Conservation (phyloP, 257 asterid species). For the Buddleja alternifolia region DNA sequence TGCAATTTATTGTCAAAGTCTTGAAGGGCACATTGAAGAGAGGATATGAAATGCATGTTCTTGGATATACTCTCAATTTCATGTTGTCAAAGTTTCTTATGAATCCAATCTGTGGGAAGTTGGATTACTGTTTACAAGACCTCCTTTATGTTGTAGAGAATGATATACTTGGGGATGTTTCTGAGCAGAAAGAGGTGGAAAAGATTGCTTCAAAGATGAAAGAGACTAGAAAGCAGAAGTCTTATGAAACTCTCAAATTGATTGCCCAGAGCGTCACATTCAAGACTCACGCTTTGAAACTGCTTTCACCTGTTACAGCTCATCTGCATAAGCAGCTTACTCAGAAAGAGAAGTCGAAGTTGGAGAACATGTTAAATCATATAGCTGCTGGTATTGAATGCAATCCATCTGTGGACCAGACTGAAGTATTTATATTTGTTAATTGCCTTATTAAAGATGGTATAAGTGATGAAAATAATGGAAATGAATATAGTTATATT, state of each 20-base stretch:
- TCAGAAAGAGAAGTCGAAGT: conserved; percentile 67
- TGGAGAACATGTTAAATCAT: conserved; percentile 79
- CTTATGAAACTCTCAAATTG: conserved; percentile 83
- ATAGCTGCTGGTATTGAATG: conserved; percentile 77
- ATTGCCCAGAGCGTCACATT: conserved; percentile 80
- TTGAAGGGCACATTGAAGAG: conserved; percentile 74
- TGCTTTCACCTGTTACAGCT: conserved; percentile 68
- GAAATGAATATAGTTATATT: conserved; percentile 31
- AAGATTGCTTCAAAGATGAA: conserved; percentile 96
- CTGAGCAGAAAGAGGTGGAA: conserved; percentile 96
- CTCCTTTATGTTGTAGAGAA: conserved; percentile 69
- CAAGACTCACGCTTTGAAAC: conserved; percentile 72
- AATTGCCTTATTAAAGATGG: conserved; percentile 74
- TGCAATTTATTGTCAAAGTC: conserved; percentile 78
- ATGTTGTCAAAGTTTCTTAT: conserved; percentile 67
- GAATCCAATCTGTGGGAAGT: conserved; percentile 59
- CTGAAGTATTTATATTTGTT: conserved; percentile 66
- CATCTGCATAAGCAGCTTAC: conserved; percentile 72
- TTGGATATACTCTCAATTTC: conserved; percentile 85
- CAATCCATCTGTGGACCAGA: conserved; percentile 78
- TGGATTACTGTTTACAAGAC: conserved; percentile 84
- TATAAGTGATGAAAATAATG: conserved; percentile 45
- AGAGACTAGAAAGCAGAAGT: conserved; percentile 90
- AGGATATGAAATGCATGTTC: conserved; percentile 87
- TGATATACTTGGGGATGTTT: conserved; percentile 90